A percentile compares a stretch with the other conserved stretches of the same genome.
These are phyloP conservation scores for Claviceps arundinis DNA, from an alignment of 2,329 filamentous ascomycete species.

Conservation along the genomic window DNA sequence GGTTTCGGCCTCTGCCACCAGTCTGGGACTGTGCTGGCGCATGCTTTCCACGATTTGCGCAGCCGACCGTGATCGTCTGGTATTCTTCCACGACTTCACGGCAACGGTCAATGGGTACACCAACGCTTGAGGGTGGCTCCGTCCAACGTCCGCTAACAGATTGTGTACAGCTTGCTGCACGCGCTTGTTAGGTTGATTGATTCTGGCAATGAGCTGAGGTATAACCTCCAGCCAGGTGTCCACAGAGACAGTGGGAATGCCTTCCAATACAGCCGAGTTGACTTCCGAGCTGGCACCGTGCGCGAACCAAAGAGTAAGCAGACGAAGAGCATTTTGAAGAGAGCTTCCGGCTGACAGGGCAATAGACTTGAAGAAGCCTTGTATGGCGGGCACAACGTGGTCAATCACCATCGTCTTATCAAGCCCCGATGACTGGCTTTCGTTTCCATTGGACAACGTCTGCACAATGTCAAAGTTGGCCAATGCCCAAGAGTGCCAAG, in stretches of 20 bases:
- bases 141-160: slow-evolving; percentile 80
- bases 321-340: slow-evolving; percentile 81
- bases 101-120: slow-evolving; percentile 96
- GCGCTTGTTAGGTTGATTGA: slow-evolving; percentile 85
- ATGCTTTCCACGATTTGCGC: slow-evolving; percentile 95
- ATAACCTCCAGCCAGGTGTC: slow-evolving; percentile 99
- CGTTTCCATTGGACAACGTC: slow-evolving; percentile 53
- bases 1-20: slow-evolving; percentile 89
- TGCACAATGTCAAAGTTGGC: slow-evolving; percentile 98
- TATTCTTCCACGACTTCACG: slow-evolving; percentile 82
- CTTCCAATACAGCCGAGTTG: slow-evolving; percentile 75
- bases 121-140: slow-evolving; percentile 86
- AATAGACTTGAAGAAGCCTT: slow-evolving; percentile 96
- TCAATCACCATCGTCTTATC: slow-evolving; percentile 61
- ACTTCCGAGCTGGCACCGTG: slow-evolving; percentile 84
- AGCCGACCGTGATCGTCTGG: slow-evolving; percentile 74
- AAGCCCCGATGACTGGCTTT: slow-evolving; percentile 29
- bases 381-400: slow-evolving; percentile 87
- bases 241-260: slow-evolving; percentile 81
- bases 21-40: slow-evolving; percentile 80
- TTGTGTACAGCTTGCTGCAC: slow-evolving; percentile 88
- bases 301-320: slow-evolving; percentile 92
- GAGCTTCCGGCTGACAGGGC: slow-evolving; percentile 83
- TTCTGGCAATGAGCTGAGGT: slow-evolving; percentile 89
- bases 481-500: slow-evolving; percentile 97